Percentiles rank a stretch among this genome's conserved stretches.
These are phyloP conservation scores for Lithospermum erythrorhizon DNA, from an alignment of 257 asterid species.

Conservation along the genomic window DNA sequence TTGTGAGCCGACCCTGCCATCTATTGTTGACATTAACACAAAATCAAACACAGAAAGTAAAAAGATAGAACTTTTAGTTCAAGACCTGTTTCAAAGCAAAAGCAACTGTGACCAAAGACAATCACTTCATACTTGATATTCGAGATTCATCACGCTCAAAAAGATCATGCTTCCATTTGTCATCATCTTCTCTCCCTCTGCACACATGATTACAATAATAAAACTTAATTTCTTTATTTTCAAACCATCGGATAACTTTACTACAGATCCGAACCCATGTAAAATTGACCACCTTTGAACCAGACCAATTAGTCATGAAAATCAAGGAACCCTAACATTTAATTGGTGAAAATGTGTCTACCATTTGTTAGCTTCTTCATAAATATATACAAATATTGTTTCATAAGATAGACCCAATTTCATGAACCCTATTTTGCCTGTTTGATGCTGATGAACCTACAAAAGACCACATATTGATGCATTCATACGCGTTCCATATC, in stretches of 20 bases:
- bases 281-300: too few relatives aligned
- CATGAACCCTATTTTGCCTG: background rate
- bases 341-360: background rate
- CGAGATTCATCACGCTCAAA: conserved; percentile 35
- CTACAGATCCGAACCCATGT: background rate
- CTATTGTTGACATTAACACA: conserved; percentile 28
- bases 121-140: conserved; percentile 37
- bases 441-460: background rate
- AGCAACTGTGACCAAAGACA: conserved; percentile 3
- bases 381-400: too few relatives aligned
- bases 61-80: conserved; percentile 4
- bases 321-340: too few relatives aligned
- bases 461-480: too few relatives aligned
- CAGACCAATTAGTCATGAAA: background rate
- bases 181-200: conserved; percentile 82
- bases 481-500: background rate
- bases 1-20: conserved; percentile 46
- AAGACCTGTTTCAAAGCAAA: conserved; percentile 14
- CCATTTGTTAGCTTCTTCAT: too few relatives aligned
- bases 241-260: background rate
- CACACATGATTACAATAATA: conserved; percentile 16
- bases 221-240: background rate
- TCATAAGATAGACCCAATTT: background rate
- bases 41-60: conserved; percentile 8
- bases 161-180: conserved; percentile 89